Conservation (phyloP, 2,329 filamentous ascomycete genomes). For the Annulohypoxylon truncatum region DNA sequence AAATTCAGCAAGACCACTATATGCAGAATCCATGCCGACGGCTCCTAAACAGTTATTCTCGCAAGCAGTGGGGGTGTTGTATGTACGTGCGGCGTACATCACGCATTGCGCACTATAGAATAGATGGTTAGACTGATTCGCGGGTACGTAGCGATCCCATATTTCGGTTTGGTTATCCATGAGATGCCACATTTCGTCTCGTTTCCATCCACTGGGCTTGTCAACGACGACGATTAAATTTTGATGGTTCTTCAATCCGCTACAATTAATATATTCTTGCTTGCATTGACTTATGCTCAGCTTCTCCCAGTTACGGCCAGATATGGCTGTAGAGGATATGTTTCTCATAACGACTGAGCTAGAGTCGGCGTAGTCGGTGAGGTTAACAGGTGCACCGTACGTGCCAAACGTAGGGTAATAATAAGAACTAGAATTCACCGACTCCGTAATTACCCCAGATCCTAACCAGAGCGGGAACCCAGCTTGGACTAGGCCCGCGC, state of each 20-base stretch:
- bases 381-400: constrained; percentile 15
- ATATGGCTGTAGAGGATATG: constrained; percentile 10
- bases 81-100: constrained; percentile 6
- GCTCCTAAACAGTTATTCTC: background rate
- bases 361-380: constrained; percentile 18
- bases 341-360: constrained; percentile 17
- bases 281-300: constrained; percentile 28
- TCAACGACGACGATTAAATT: constrained; percentile 35
- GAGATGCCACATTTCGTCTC: constrained; percentile 41
- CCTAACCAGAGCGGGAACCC: constrained; percentile 4
- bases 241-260: constrained; percentile 30
- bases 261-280: constrained; percentile 30
- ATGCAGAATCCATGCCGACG: background rate
- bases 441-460: background rate
- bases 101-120: constrained; percentile 36
- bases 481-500: constrained; percentile 26
- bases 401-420: too few species aligned
- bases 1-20: background rate
- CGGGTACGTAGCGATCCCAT: constrained; percentile 40
- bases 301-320: constrained; percentile 17
- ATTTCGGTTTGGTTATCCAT: constrained; percentile 25
- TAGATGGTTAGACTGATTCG: constrained; percentile 34
- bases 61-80: background rate
- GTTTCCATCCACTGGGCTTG: constrained; percentile 39
- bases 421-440: too few species aligned